Conservation (phyloP, 2,329 filamentous ascomycete genomes). For the Elsinoe ampelina region DNA sequence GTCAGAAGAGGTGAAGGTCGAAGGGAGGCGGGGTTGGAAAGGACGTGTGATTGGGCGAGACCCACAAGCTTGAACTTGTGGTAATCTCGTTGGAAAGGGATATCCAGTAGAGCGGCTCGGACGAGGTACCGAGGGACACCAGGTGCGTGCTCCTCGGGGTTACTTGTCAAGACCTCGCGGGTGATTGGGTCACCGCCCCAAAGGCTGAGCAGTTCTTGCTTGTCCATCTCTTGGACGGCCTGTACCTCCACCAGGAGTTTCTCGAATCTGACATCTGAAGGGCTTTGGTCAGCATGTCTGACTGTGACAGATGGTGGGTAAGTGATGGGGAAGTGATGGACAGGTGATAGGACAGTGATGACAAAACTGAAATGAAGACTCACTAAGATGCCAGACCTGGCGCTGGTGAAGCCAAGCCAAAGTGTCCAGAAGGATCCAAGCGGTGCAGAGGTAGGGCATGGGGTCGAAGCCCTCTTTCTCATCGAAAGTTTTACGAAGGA, state of each 20-base stretch:
- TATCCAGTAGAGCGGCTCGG: neutral
- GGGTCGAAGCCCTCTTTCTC: conserved; percentile 94
- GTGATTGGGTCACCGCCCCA: neutral
- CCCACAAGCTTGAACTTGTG: neutral
- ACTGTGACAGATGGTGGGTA: neutral
- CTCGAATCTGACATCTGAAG: neutral
- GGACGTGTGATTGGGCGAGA: neutral
- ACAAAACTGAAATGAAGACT: neutral
- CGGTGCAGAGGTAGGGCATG: conserved; percentile 66
- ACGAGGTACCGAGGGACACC: neutral
- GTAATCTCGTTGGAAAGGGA: neutral
- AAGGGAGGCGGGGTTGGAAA: neutral
- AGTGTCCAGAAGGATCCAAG: conserved; percentile 45
- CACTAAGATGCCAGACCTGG: neutral
- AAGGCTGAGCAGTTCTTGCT: neutral
- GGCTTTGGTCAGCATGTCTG: neutral
- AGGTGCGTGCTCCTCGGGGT: neutral
- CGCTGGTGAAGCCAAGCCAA: conserved; percentile 78
- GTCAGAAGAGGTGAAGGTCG: neutral
- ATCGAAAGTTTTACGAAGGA: conserved; percentile 81
- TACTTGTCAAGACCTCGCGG: neutral
- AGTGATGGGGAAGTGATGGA: neutral
- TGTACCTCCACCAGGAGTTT: neutral
- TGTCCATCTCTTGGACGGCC: neutral
- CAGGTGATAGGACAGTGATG: neutral